Conservation (phyloP, 2,329 filamentous ascomycete species). For the Nemania serpens region DNA sequence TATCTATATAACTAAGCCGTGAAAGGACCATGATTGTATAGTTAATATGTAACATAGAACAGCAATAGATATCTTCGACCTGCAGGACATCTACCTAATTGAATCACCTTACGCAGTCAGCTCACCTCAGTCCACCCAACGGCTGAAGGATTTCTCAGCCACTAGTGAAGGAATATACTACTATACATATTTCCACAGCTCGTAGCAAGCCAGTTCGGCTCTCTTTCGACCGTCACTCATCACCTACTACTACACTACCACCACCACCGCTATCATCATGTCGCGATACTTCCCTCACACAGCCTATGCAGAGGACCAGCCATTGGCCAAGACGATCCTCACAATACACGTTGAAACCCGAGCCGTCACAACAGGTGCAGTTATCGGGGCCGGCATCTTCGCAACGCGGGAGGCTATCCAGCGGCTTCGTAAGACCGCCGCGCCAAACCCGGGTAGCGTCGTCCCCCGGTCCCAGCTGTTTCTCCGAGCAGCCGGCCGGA, state of each 20-base stretch:
- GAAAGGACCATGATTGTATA: no score
- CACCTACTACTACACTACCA: not conserved
- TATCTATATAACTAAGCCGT: no score
- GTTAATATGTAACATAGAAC: no score
- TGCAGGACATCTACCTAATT: not conserved
- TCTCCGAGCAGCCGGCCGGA: constrained; percentile 52
- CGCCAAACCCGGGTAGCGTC: constrained; percentile 7
- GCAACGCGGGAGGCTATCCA: constrained; percentile 35
- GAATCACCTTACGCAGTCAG: no score
- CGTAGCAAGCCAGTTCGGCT: not conserved
- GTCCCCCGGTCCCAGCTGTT: constrained; percentile 43
- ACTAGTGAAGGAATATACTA: not conserved
- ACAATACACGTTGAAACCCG: constrained; percentile 63
- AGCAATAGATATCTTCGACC: not conserved
- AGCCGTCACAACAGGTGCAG: constrained; percentile 56
- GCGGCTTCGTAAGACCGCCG: constrained; percentile 27
- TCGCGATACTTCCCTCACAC: constrained; percentile 60
- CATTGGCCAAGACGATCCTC: constrained; percentile 58
- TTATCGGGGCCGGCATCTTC: constrained; percentile 51
- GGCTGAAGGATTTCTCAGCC: not conserved
- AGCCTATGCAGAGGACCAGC: constrained; percentile 67
- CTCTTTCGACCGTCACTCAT: not conserved
- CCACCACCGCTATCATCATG: constrained; percentile 44
- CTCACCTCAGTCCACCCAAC: not conserved
- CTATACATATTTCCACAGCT: not conserved